These are phyloP conservation scores for Arthonia radiata DNA, from an alignment of 495 filamentous ascomycete genomes.

Conservation along the genomic window DNA sequence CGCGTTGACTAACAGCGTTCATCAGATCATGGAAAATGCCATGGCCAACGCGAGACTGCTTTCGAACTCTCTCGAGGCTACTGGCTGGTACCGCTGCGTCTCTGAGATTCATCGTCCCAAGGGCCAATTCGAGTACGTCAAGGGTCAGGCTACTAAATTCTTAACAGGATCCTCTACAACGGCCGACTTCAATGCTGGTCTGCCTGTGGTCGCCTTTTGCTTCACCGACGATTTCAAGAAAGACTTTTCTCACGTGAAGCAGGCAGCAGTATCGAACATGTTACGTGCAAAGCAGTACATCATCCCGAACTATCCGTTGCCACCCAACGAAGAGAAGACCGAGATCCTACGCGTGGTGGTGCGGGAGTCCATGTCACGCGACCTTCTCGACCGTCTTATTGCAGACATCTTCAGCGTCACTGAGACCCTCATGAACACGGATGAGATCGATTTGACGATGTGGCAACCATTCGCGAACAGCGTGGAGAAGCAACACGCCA, in stretches of 20 bases:
- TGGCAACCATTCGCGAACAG: conserved; percentile 14
- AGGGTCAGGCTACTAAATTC: conserved; percentile 15
- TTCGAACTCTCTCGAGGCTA: conserved; percentile 40
- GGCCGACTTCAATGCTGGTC: conserved; percentile 37
- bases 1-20: no score
- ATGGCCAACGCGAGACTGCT: conserved; percentile 43
- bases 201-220: conserved; percentile 49
- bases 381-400: conserved; percentile 37
- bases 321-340: conserved; percentile 33
- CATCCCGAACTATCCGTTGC: conserved; percentile 50
- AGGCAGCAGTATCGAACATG: conserved; percentile 37
- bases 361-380: conserved; percentile 41
- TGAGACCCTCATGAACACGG: conserved; percentile 27
- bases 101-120: conserved; percentile 42
- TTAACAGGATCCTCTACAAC: conserved; percentile 21
- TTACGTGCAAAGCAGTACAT: conserved; percentile 49
- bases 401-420: conserved; percentile 29
- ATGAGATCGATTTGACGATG: conserved; percentile 18
- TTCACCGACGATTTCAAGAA: conserved; percentile 36
- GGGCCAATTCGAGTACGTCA: conserved; percentile 12
- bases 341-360: conserved; percentile 50
- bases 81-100: conserved; percentile 44
- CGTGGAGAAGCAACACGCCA: conserved; percentile 16
- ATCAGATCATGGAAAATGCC: conserved; percentile 49
- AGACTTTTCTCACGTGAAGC: conserved; percentile 38